Conservation (phyloP, 1,284 basidiomycete species). For the Xerocomus amazonicus region DNA sequence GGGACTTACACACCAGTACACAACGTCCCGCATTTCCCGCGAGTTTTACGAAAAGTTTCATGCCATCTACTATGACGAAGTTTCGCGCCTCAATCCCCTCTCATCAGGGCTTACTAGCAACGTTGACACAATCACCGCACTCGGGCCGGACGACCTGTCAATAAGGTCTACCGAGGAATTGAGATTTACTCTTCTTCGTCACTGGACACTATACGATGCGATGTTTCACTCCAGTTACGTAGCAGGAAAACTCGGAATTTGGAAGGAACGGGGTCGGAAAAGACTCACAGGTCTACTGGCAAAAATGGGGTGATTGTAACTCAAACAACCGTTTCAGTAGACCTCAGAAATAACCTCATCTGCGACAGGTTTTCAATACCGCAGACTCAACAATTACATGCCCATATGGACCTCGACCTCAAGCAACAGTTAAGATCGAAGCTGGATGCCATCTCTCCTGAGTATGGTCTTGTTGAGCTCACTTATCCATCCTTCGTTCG, state of each 20-base stretch:
- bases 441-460: constrained; percentile 88
- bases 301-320: constrained; percentile 88
- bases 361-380: constrained; percentile 77
- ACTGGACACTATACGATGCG: constrained; percentile 97
- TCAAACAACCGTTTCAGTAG: constrained; percentile 6
- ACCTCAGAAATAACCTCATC: constrained; percentile 6
- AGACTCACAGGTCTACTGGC: constrained; percentile 89
- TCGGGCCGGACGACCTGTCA: constrained; percentile 76
- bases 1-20: constrained; percentile 92
- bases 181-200: constrained; percentile 91
- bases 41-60: constrained; percentile 83
- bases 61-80: constrained; percentile 80
- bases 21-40: constrained; percentile 82
- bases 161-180: constrained; percentile 83
- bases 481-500: constrained; percentile 92
- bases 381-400: constrained; percentile 90
- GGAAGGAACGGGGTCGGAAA: constrained; percentile 92
- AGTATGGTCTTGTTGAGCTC: constrained; percentile 95
- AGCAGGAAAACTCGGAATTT: constrained; percentile 91
- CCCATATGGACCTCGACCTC: constrained; percentile 95
- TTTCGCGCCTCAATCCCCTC: constrained; percentile 79
- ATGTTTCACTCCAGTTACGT: constrained; percentile 99
- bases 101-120: constrained; percentile 35
- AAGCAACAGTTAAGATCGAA: constrained; percentile 81
- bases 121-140: constrained; percentile 46